Evolutionary conservation across 306 rosid genomes (phyloP), one percentile per base, ranked within the genome.

Genomic region (Corylus americana): DNA sequence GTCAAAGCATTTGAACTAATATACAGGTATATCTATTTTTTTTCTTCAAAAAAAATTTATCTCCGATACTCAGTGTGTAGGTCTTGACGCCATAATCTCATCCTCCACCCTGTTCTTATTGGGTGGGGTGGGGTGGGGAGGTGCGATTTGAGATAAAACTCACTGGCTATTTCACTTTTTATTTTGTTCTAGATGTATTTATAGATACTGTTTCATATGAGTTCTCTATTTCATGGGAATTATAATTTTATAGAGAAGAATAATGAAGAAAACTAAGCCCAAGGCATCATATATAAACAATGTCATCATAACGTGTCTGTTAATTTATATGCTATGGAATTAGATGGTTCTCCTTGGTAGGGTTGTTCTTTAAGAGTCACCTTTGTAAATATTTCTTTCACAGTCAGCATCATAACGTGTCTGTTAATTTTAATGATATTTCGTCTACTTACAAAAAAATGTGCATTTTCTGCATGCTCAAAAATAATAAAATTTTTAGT

Each of bases 1-100:
- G 89, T 88, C 81, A 88, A 86, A 82, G 91, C 90, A 73, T 96
- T 85, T 82, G 97, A 93, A 81, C 81, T 62, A 63, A 75, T 89
- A 82, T 96, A 93, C 90, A 83, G 98, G 99, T 92, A 89, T 70
- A 11, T 48, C n/a, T 71, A 5, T 17, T 44, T 1, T 1, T 67
- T 67, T 14, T 37, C 3, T 39, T 6, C 25, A 22, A 29, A 4
- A 42, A 37, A 37, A 42, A 42, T 64, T 37, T 8, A 64, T 17
- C 48, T 64, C 35, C 17, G 42, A 13, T 64, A 35, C 45, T 18
- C 5, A 4, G 13, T 4, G 2, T 17, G 20, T 67, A 20, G 72
- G 7, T 17, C 25, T 67, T 67, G 51, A 67, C 8, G 50, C 29
- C 7, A 42, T 20, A 39, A 8, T 44, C 49, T 39, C 29, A 39